A percentile compares a stretch with the other conserved stretches of the same genome.
Conservation (phyloP, 257 asterid genomes). For the Ligustrum vulgare region DNA sequence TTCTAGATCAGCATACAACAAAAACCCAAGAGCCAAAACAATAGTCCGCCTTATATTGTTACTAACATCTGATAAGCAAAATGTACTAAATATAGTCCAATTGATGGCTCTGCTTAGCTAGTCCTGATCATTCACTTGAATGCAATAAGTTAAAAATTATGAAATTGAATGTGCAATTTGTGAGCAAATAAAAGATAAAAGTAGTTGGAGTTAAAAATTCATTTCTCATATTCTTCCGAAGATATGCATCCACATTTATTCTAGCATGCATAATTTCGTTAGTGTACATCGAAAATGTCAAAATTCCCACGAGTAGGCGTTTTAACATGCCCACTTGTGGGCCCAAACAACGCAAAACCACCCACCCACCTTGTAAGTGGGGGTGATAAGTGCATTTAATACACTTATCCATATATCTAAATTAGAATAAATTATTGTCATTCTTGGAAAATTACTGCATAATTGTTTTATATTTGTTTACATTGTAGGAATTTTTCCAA, state of each 20-base stretch:
- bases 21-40: slow-evolving; percentile 95
- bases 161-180: neutral
- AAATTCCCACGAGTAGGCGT: too few species aligned
- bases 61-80: slow-evolving; percentile 93
- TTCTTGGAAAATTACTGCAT: too few species aligned
- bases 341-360: too few species aligned
- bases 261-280: slow-evolving; percentile 99
- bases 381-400: too few species aligned
- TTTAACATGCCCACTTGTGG: too few species aligned
- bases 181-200: neutral
- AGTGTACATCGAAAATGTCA: too few species aligned
- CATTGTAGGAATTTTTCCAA: too few species aligned
- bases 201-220: neutral
- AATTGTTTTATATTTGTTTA: too few species aligned
- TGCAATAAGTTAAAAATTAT: neutral
- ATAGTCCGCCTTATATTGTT: slow-evolving; percentile 96
- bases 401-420: too few species aligned
- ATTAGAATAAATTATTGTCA: too few species aligned
- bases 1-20: slow-evolving; percentile 81
- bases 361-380: too few species aligned
- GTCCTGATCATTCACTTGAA: slow-evolving; percentile 45
- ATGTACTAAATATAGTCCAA: slow-evolving; percentile 97
- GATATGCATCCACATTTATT: slow-evolving; percentile 91
- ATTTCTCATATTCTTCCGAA: slow-evolving; percentile 82
- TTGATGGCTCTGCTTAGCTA: slow-evolving; percentile 97